These are phyloP conservation scores for Glycine soja DNA, from an alignment of 306 rosid species.

Conservation along the genomic window DNA sequence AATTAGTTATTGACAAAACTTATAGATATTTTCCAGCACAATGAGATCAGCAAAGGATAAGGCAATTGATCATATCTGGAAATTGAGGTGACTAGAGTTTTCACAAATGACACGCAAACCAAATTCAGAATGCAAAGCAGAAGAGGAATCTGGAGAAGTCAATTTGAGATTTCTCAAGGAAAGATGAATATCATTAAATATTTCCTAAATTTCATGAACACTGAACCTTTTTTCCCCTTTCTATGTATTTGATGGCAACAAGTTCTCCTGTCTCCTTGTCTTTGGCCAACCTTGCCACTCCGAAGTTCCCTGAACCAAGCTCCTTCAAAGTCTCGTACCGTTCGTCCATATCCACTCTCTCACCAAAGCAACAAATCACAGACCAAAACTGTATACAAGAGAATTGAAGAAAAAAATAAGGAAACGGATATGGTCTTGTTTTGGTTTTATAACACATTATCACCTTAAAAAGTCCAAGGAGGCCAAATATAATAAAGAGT, in stretches of 20 bases:
- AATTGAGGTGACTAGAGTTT: background rate
- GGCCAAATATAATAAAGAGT: constrained; percentile 11
- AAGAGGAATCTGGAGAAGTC: background rate
- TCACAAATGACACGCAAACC: background rate
- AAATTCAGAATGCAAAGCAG: background rate
- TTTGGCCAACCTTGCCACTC: constrained; percentile 86
- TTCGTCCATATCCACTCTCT: constrained; percentile 66
- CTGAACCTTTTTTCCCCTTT: constrained; percentile 78
- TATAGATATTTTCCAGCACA: too few species aligned
- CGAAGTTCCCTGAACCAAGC: constrained; percentile 90
- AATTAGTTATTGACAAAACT: background rate
- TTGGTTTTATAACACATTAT: background rate
- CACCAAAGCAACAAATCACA: constrained; percentile 12
- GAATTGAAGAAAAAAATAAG: background rate
- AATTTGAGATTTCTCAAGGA: background rate
- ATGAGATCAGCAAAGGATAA: background rate
- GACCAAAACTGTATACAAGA: background rate
- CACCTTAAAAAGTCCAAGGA: constrained; percentile 6
- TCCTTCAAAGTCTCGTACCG: constrained; percentile 77
- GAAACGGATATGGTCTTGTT: background rate
- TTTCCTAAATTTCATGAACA: constrained; percentile 4
- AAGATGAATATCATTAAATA: too few species aligned
- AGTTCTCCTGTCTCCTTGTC: constrained; percentile 80
- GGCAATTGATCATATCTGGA: background rate
- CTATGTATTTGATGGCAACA: constrained; percentile 90